Conservation (phyloP, 1,139 yeast genomes). For the Yamadazyma buinensis region DNA sequence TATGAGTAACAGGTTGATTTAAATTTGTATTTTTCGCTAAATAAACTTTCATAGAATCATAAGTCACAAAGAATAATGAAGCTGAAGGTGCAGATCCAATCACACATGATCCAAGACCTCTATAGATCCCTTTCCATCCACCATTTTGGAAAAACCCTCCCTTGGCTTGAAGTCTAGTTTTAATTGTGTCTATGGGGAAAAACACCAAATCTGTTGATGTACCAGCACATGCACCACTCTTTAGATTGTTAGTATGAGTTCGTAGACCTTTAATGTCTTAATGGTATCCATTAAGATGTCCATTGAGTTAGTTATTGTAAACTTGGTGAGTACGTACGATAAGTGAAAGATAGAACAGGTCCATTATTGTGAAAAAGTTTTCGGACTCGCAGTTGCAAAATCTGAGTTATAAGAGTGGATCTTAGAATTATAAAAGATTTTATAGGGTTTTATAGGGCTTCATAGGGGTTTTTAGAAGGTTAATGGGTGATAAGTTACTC, state of each 20-base stretch:
- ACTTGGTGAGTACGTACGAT: conserved; percentile 14
- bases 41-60: conserved; percentile 66
- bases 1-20: conserved; percentile 46
- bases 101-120: conserved; percentile 90
- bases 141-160: conserved; percentile 94
- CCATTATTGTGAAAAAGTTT: conserved; percentile 3
- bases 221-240: conserved; percentile 96
- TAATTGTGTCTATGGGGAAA: conserved; percentile 93
- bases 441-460: neutral
- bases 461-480: no score
- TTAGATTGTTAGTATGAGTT: conserved; percentile 13
- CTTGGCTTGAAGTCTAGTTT: conserved; percentile 89
- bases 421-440: no score
- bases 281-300: no score
- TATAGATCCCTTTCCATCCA: conserved; percentile 86
- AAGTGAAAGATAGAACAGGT: conserved; percentile 11
- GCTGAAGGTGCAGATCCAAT: conserved; percentile 96
- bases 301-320: no score
- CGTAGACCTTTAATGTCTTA: no score
- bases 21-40: neutral
- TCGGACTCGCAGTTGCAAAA: neutral
- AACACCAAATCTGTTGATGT: conserved; percentile 91
- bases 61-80: conserved; percentile 81
- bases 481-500: no score
- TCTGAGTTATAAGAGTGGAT: no score